Evolutionary conservation across 805 yeast genomes (phyloP).

Genomic region (Tetrapisispora iriomotensis): DNA sequence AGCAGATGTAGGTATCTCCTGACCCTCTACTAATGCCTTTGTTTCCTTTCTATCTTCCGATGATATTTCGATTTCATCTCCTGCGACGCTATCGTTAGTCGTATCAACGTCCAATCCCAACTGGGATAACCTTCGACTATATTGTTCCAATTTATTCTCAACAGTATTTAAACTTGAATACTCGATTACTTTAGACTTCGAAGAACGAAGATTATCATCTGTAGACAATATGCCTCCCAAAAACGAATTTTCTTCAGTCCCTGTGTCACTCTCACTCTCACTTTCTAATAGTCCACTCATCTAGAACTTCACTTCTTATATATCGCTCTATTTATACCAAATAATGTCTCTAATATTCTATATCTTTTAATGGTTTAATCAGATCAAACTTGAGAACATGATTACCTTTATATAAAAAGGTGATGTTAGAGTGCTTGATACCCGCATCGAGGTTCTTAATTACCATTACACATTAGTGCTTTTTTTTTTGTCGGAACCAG

Average conservation of each 20-base stretch:
- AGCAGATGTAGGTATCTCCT: constrained; percentile 11
- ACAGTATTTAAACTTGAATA: constrained; percentile 4
- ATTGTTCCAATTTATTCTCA: constrained; percentile 20
- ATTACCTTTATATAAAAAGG: no score
- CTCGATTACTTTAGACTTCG: not conserved
- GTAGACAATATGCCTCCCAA: not conserved
- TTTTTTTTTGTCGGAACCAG: no score
- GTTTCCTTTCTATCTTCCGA: constrained; percentile 1
- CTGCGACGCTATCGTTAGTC: constrained; percentile 6
- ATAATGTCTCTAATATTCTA: not conserved
- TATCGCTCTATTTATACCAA: not conserved
- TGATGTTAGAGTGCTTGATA: no score
- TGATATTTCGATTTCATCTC: constrained; percentile 2
- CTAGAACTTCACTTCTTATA: not conserved
- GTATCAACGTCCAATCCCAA: constrained; percentile 19
- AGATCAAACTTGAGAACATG: no score
- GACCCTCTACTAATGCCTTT: constrained; percentile 1
- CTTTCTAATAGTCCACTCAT: constrained; percentile 27
- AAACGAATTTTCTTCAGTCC: not conserved
- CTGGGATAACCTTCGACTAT: constrained; percentile 18
- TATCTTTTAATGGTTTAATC: not conserved
- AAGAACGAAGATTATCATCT: not conserved
- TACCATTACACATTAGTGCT: no score
- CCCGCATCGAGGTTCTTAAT: no score
- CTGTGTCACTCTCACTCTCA: constrained; percentile 18